Base-by-base conservation (phyloP, 2,329 filamentous ascomycete genomes). In the Ciborinia camelliae region DNA sequence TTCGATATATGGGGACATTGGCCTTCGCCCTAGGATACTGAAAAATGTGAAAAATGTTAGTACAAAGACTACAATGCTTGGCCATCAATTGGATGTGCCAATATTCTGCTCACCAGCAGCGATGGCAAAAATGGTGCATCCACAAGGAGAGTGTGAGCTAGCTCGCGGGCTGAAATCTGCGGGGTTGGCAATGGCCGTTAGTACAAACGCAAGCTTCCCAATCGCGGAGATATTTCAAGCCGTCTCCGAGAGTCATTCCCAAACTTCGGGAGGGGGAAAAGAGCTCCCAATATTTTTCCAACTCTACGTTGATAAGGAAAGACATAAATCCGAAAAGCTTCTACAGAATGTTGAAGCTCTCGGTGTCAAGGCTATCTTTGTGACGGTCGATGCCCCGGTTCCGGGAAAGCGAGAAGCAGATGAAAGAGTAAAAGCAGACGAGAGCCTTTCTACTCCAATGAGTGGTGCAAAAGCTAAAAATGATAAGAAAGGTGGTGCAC, bases 81-180 rank as follows among this genome's bases (percentile, higher is more conserved):
- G 85, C 0, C 75, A 79, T 37, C 72, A 76, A 5, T 79, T 82
- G 64, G 78, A 77, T 37, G 76, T 85, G 4, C 87, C 87, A 0
- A 78, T 90, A 35, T 89, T 89, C 73, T 82, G 85, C 67, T 82
- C 84, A 41, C 87, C 87, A 0, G 85, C 87, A 1, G 85, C 85
- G 2, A 86, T 89, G 82, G 86, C 84, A 4, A 82, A 80, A 59
- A 75, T 89, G 63, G 84, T 87, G 54, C 86, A 90, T 70, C 81
- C 83, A 0, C 82, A 87, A 32, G 88, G 87, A n/a, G 87, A 90
- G 74, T 77, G 80, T 41, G 85, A 80, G 18, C 78, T 88, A 18
- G 84, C 81, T 0, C 77, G 79, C 32, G 86, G 81, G 0, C 84
- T 83, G 65, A 77, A 78, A 60, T 75, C 71, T 2, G 76, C 79